Conservation (phyloP, 208 protist species). For the Willaertia magna region DNA sequence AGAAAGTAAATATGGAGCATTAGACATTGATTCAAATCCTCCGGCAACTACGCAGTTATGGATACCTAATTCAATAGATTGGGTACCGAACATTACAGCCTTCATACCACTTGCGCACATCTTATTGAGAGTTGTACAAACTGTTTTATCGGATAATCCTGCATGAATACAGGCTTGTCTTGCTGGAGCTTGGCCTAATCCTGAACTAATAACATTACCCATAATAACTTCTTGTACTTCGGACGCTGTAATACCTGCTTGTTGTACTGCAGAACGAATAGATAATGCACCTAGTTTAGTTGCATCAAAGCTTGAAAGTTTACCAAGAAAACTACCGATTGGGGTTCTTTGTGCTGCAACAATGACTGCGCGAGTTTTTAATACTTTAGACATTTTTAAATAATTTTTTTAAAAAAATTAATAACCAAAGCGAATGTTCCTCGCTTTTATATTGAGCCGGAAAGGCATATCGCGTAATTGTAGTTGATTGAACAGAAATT, state of each 20-base stretch:
- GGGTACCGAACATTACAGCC: slow-evolving; percentile 40
- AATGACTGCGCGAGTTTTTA: slow-evolving; percentile 34
- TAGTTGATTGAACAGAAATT: too few relatives aligned
- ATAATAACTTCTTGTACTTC: slow-evolving; percentile 43
- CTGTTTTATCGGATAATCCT: slow-evolving; percentile 20
- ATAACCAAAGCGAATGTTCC: too few relatives aligned
- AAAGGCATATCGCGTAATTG: too few relatives aligned
- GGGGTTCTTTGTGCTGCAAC: slow-evolving; percentile 43
- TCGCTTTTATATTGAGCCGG: too few relatives aligned
- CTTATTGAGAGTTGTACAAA: slow-evolving; percentile 54
- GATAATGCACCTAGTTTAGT: slow-evolving; percentile 37
- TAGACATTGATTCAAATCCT: slow-evolving; percentile 67
- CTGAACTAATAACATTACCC: slow-evolving; percentile 48
- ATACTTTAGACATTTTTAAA: background rate
- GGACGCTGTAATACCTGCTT: slow-evolving; percentile 23
- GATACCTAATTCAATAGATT: slow-evolving; percentile 42
- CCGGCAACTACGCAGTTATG: slow-evolving; percentile 41
- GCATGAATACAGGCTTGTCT: slow-evolving; percentile 39
- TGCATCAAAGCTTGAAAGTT: slow-evolving; percentile 26
- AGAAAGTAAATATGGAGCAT: slow-evolving; percentile 51
- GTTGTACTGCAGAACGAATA: slow-evolving; percentile 29
- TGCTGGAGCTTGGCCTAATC: slow-evolving; percentile 50
- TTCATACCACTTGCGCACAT: slow-evolving; percentile 70
- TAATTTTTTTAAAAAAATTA: too few relatives aligned
- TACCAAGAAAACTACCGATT: slow-evolving; percentile 40